Base-by-base conservation (phyloP, 2,329 filamentous ascomycete species). In the Phyllosticta citrichinensis region DNA sequence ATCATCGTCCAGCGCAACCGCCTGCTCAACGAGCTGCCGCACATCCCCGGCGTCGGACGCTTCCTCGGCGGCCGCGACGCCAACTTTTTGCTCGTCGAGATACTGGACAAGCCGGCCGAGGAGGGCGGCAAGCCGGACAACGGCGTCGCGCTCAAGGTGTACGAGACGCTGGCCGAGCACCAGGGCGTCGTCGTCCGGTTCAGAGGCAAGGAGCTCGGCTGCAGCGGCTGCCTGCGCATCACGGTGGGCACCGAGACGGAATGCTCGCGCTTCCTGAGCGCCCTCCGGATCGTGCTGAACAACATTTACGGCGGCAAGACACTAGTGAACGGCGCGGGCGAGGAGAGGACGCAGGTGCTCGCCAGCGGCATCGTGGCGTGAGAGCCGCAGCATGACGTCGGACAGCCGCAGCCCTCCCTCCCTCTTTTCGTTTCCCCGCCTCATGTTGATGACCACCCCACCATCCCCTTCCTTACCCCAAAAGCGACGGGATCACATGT, bases 111-210 rank as follows among this genome's bases (percentile, higher is more conserved):
- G 20, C 76, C 82, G 1, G 66, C 68, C 25, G 70, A 73, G n/a
- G 68, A 78, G 58, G 76, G 76, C 4, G 90, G 89, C 0, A 79
- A 85, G 70, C 88, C 94, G 1, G 88, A 91, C 70, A 99, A 97
- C 67, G 78, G 79, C 56, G 83, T 83, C 1, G 94, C 94, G 17
- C 73, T 92, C 68, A 84, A 83, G 11, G 87, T 93, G 8, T 99
- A 99, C 73, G 86, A 95, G 76, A 80, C 79, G 30, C 80, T 99
- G 68, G 40, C 40, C 5, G 54, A 96, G 79, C 83, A 85, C 51
- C 87, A 85, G 71, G 91, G 93, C 0, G 93, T 99, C 0, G 92
- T 99, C 6, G 93, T 97, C 3, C 81, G 94, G 59, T 99, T 97
- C 75, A 81, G 94, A 67, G 94, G 94, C 55, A 95, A 92, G 77